Conservation (phyloP, 2,329 filamentous ascomycete genomes). For the Decorospora gaudefroyi region DNA sequence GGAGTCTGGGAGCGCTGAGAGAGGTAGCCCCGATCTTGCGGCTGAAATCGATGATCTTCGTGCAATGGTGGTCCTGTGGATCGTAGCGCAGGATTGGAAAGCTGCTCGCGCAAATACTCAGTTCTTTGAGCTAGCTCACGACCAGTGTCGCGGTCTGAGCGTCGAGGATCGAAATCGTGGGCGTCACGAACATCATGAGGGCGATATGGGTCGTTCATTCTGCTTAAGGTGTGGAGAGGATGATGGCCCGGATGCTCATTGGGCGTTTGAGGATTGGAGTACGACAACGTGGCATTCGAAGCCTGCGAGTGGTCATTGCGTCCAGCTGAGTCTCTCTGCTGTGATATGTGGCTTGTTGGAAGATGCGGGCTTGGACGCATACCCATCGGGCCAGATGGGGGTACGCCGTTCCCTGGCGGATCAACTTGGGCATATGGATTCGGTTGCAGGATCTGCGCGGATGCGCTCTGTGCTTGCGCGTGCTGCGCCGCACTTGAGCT, state of each 20-base stretch:
- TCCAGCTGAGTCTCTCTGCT: constrained; percentile 34
- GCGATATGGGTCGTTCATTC: constrained; percentile 36
- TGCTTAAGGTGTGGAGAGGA: constrained; percentile 30
- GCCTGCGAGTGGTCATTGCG: constrained; percentile 43
- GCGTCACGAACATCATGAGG: constrained; percentile 37
- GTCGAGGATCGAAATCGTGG: constrained; percentile 38
- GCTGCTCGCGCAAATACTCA: constrained; percentile 40
- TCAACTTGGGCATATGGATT: constrained; percentile 48
- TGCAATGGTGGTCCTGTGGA: constrained; percentile 29
- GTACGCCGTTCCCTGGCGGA: constrained; percentile 35
- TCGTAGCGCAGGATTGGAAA: constrained; percentile 29
- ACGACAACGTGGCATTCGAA: constrained; percentile 38
- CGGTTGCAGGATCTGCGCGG: constrained; percentile 42
- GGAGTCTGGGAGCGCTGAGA: constrained; percentile 45
- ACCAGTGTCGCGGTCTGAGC: constrained; percentile 41
- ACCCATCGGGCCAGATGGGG: constrained; percentile 39
- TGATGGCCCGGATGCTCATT: constrained; percentile 35
- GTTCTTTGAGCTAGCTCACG: constrained; percentile 39
- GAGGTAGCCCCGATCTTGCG: constrained; percentile 36
- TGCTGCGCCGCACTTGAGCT: constrained; percentile 28
- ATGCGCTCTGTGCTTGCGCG: constrained; percentile 23
- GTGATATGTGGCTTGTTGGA: constrained; percentile 36
- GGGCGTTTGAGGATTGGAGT: constrained; percentile 43
- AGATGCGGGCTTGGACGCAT: constrained; percentile 47
- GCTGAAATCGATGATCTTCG: constrained; percentile 38